A percentile compares a stretch with the other conserved stretches of the same genome.
These are phyloP conservation scores for Fusarium subglutinans DNA, from an alignment of 2,329 filamentous ascomycete genomes.

Conservation along the genomic window DNA sequence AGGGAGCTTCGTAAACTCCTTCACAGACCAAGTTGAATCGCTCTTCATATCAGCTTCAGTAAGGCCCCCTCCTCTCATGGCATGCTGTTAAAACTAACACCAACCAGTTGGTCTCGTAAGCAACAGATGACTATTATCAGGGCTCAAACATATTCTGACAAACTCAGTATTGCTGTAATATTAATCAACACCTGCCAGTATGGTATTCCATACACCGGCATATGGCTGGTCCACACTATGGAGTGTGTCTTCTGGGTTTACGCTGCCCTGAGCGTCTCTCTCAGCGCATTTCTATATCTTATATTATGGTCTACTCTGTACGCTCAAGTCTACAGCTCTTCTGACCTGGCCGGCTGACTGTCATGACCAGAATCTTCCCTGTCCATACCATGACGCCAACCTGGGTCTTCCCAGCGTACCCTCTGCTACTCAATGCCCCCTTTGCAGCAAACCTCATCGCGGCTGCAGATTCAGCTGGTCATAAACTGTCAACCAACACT, in stretches of 20 bases:
- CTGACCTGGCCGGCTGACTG: background rate
- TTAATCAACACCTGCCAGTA: slow-evolving; percentile 83
- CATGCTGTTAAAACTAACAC: background rate
- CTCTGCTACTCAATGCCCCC: slow-evolving; percentile 78
- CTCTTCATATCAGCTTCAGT: slow-evolving; percentile 78
- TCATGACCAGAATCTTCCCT: slow-evolving; percentile 58
- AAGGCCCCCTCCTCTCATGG: slow-evolving; percentile 9
- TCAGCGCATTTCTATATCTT: slow-evolving; percentile 77
- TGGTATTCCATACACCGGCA: slow-evolving; percentile 68
- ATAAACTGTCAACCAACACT: slow-evolving; percentile 47
- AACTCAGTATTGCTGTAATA: slow-evolving; percentile 73
- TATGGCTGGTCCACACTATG: slow-evolving; percentile 70
- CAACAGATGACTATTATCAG: background rate
- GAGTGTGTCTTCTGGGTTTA: slow-evolving; percentile 80
- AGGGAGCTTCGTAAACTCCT: slow-evolving; percentile 74
- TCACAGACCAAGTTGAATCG: slow-evolving; percentile 80
- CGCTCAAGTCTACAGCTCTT: slow-evolving; percentile 20
- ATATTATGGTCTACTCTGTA: slow-evolving; percentile 73
- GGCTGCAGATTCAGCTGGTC: slow-evolving; percentile 45
- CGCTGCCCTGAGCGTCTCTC: slow-evolving; percentile 70
- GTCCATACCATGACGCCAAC: slow-evolving; percentile 88
- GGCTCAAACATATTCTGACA: background rate
- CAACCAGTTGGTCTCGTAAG: slow-evolving; percentile 56
- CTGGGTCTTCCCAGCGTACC: slow-evolving; percentile 89
- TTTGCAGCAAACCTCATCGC: slow-evolving; percentile 70